phyloP scores from a whole-genome alignment of 2,329 filamentous ascomycete genomes.

The Hawksworthiomyces lignivorus region DNA sequence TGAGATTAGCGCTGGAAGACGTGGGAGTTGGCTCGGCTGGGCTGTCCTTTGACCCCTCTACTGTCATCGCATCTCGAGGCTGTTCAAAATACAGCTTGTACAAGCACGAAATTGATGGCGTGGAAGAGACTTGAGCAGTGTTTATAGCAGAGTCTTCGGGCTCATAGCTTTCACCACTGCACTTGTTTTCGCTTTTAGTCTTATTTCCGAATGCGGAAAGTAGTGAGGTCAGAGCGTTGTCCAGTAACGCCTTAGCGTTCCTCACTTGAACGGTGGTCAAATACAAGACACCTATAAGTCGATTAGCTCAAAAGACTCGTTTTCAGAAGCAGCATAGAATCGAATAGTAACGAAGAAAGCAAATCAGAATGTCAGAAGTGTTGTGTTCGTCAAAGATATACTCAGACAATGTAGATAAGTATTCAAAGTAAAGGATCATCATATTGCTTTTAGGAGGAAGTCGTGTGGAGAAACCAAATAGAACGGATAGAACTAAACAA shows the following conservation, averaged over 20 bases:
- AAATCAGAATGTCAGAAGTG: slow-evolving; percentile 20
- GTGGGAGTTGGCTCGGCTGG: too few relatives aligned
- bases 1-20: too few relatives aligned
- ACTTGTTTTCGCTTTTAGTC: slow-evolving; percentile 26
- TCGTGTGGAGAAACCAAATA: slow-evolving; percentile 8
- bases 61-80: slow-evolving; percentile 23
- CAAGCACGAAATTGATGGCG: slow-evolving; percentile 26
- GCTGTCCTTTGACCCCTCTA: too few relatives aligned
- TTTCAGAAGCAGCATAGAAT: too few relatives aligned
- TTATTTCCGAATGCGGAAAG: slow-evolving; percentile 18
- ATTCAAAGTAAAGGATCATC: slow-evolving; percentile 80
- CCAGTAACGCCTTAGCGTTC: slow-evolving; percentile 30
- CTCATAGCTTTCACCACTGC: too few relatives aligned
- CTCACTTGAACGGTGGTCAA: slow-evolving; percentile 31
- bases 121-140: slow-evolving; percentile 1
- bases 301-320: slow-evolving; percentile 23
- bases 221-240: slow-evolving; percentile 33
- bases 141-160: too few relatives aligned
- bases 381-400: slow-evolving; percentile 68
- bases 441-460: slow-evolving; percentile 34
- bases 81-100: slow-evolving; percentile 53
- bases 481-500: slow-evolving; percentile 6
- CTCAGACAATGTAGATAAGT: slow-evolving; percentile 99
- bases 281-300: slow-evolving; percentile 28
- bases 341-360: not conserved